Conservation (phyloP, 139 green algal genomes). For the Yamagishiella unicocca region DNA sequence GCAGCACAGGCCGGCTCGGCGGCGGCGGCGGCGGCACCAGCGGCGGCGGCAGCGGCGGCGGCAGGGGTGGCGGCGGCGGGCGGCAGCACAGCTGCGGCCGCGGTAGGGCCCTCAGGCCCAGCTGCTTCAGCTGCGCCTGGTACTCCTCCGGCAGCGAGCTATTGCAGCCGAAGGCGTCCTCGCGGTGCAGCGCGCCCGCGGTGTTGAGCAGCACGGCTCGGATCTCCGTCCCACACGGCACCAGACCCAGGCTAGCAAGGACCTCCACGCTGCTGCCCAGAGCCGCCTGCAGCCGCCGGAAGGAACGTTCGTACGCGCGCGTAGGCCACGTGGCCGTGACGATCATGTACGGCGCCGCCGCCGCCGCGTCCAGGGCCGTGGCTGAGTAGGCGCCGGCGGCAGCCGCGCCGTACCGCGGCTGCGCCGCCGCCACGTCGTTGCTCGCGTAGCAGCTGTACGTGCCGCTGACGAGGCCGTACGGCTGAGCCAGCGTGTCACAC, state of each 20-base stretch:
- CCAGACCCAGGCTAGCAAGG: constrained; percentile 13
- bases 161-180: constrained; percentile 21
- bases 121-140: neutral
- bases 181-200: neutral
- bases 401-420: neutral
- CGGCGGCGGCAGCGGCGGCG: neutral
- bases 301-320: neutral
- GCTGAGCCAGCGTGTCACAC: constrained; percentile 26
- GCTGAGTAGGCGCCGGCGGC: no score
- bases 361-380: neutral
- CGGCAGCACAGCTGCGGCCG: constrained; percentile 28
- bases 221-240: constrained; percentile 37
- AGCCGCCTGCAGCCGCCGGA: constrained; percentile 1
- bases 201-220: neutral
- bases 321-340: neutral
- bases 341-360: constrained; percentile 12
- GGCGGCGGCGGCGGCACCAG: neutral
- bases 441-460: constrained; percentile 12
- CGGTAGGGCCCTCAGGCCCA: neutral
- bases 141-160: neutral
- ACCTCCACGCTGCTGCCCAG: constrained; percentile 18
- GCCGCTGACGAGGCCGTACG: constrained; percentile 21
- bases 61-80: neutral
- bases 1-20: neutral
- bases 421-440: neutral